A percentile compares a stretch with the other conserved stretches of the same genome.
Evolutionary conservation across 2,329 filamentous ascomycete species (phyloP).

Genomic region (Microdochium nivale): DNA sequence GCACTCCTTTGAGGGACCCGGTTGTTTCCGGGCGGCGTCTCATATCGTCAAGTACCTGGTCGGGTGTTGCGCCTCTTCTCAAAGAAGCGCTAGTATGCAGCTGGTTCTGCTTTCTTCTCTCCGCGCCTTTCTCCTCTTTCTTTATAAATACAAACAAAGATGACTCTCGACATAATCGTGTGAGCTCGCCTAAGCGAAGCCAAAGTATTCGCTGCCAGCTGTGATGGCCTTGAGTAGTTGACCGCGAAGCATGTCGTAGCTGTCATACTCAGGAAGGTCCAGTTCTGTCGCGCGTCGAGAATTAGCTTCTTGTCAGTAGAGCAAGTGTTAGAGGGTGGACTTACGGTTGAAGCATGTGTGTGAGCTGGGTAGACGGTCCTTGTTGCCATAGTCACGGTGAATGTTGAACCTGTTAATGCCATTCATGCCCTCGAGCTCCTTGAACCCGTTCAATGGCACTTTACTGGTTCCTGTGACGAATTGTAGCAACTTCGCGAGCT

Average conservation of each 20-base stretch:
- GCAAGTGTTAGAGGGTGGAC: slow-evolving; percentile 27
- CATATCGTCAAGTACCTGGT: background rate
- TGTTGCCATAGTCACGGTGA: slow-evolving; percentile 93
- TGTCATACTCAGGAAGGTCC: slow-evolving; percentile 96
- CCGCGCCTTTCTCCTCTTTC: background rate
- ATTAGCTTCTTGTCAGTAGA: slow-evolving; percentile 2
- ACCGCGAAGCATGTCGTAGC: slow-evolving; percentile 80
- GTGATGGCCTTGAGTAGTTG: slow-evolving; percentile 94
- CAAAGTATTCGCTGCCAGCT: slow-evolving; percentile 95
- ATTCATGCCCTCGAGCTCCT: slow-evolving; percentile 98
- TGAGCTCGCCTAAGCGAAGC: slow-evolving; percentile 64
- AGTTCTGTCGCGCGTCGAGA: slow-evolving; percentile 58
- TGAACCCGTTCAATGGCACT: slow-evolving; percentile 96
- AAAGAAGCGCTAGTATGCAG: too few species aligned
- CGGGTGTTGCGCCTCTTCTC: too few species aligned
- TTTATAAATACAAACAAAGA: background rate
- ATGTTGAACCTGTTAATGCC: slow-evolving; percentile 98
- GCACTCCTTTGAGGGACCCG: background rate
- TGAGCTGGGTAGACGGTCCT: slow-evolving; percentile 88
- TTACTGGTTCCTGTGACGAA: slow-evolving; percentile 98
- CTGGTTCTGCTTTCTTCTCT: too few species aligned
- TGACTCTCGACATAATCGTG: background rate
- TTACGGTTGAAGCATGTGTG: slow-evolving; percentile 99
- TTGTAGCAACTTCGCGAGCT: slow-evolving; percentile 91
- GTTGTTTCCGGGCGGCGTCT: background rate